Evolutionary conservation across 2,329 filamentous ascomycete species (phyloP).

Genomic region (Cladophialophora exuberans): DNA sequence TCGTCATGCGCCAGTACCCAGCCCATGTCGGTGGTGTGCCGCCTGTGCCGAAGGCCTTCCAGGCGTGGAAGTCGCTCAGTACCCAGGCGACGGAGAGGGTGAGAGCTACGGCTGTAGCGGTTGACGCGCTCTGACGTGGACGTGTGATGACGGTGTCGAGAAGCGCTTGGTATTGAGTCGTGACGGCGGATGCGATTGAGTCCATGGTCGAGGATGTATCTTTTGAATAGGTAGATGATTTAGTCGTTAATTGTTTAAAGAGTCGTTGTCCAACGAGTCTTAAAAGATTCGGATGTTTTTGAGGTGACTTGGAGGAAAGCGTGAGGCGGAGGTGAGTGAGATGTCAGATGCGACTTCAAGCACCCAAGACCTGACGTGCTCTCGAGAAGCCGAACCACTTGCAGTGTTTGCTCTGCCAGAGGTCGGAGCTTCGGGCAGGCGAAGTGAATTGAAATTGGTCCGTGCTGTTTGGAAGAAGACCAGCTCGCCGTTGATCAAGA

Average conservation of each 20-base stretch:
- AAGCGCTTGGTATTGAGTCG: constrained; percentile 15
- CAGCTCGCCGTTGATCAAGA: no score
- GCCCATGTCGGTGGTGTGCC: constrained; percentile 31
- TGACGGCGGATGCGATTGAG: constrained; percentile 4
- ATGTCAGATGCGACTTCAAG: background rate
- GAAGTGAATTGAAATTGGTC: no score
- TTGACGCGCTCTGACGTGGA: constrained; percentile 14
- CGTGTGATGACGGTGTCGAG: constrained; percentile 13
- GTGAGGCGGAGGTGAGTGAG: background rate
- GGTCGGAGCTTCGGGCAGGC: no score
- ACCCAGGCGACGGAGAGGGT: constrained; percentile 24
- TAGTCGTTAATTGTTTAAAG: no score
- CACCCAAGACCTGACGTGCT: no score
- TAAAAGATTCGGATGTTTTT: no score
- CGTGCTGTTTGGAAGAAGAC: background rate
- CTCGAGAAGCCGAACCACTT: no score
- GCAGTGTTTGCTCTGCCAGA: no score
- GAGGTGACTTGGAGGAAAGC: background rate
- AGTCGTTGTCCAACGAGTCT: no score
- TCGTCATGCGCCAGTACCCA: constrained; percentile 31
- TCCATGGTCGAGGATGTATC: no score
- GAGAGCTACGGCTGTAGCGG: constrained; percentile 13
- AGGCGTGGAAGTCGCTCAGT: constrained; percentile 26
- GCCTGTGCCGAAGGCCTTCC: constrained; percentile 30
- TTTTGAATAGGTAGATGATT: no score